Evolutionary conservation across 192 early-diverging fungal species (phyloP), one percentile per base, ranked within the genome.

Genomic region (Backusella westeae): DNA sequence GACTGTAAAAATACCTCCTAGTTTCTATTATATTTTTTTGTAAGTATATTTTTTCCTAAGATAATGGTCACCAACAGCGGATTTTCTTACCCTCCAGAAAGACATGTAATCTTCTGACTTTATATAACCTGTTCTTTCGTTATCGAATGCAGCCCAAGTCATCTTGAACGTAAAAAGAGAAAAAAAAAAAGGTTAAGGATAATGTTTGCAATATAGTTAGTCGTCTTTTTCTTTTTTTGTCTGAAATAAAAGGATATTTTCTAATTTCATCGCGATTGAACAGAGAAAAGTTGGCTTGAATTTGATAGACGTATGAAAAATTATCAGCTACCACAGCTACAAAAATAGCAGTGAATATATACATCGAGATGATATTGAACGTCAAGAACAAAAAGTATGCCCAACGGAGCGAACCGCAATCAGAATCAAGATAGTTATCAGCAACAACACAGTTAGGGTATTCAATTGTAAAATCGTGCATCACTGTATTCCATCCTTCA

Each of bases 331-430:
- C 89, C 29, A 90, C 87, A 15, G 84, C 89, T 23, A 90, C 84
- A 72, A 90, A 89, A 76, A 90, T 88, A 76, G 84, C 84, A 0
- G 83, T 86, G 46, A 90, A 89, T 49, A 90, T 90, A 63, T 90
- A 90, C 89, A 90, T 90, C 34, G 89, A 90, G n/a, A 90, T 83
- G 29, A 90, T 84, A 74, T 89, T 90, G 81, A 88, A 90, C 0
- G 83, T 74, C 8, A 89, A 78, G 42, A 90, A 90, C 19, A 90
- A 75, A 21, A 85, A 77, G 63, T 87, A 90, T 6, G 88, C 78
- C 89, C 88, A 89, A 0, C 74, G 39, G 8, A 71, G 42, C 1
- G 87, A 88, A 19, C 89, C 89, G 75, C 89, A 90, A 69, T 90
- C 89, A 4, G 87, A 85, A 32, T 80, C 74, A 36, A 89, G 76